Percentiles rank a stretch among this genome's conserved stretches.
phyloP scores from a whole-genome alignment of 495 filamentous ascomycete species.

The Aspergillus sclerotioniger region DNA sequence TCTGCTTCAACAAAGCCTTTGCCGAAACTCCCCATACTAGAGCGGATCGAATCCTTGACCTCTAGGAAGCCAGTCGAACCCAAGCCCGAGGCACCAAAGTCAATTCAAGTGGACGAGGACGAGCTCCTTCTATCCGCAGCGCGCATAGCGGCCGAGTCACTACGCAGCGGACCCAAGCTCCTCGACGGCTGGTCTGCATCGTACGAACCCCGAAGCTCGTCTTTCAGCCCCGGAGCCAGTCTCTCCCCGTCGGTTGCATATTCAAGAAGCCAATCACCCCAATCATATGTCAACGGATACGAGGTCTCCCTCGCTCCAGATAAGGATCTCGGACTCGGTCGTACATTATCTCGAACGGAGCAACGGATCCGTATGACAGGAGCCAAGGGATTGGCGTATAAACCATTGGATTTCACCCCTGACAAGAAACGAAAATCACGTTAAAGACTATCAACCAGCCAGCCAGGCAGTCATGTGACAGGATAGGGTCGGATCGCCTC shows the following conservation, averaged over 20 bases:
- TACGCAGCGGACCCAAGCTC: constrained; percentile 37
- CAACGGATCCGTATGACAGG: constrained; percentile 41
- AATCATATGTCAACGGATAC: constrained; percentile 32
- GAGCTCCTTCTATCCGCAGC: constrained; percentile 43
- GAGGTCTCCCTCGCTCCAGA: constrained; percentile 41
- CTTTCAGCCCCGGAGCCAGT: constrained; percentile 31
- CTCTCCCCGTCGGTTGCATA: constrained; percentile 21
- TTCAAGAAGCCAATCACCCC: constrained; percentile 32
- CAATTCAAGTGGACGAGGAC: constrained; percentile 41
- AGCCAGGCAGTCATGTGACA: too few species aligned
- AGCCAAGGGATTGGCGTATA: constrained; percentile 42
- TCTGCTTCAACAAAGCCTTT: constrained; percentile 33
- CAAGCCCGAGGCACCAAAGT: constrained; percentile 20
- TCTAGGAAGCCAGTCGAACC: constrained; percentile 24
- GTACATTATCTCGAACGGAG: constrained; percentile 42
- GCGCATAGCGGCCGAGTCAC: constrained; percentile 42
- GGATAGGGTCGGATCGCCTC: too few species aligned
- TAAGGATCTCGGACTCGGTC: constrained; percentile 34
- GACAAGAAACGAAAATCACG: constrained; percentile 21
- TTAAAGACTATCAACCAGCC: not conserved
- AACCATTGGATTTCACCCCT: constrained; percentile 35
- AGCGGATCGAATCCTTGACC: constrained; percentile 30
- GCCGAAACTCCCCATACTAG: constrained; percentile 41
- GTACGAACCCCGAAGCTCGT: constrained; percentile 23
- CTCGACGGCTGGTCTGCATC: constrained; percentile 26